Evolutionary conservation across 2,329 filamentous ascomycete genomes (phyloP).

Genomic region (Neurospora sp.): DNA sequence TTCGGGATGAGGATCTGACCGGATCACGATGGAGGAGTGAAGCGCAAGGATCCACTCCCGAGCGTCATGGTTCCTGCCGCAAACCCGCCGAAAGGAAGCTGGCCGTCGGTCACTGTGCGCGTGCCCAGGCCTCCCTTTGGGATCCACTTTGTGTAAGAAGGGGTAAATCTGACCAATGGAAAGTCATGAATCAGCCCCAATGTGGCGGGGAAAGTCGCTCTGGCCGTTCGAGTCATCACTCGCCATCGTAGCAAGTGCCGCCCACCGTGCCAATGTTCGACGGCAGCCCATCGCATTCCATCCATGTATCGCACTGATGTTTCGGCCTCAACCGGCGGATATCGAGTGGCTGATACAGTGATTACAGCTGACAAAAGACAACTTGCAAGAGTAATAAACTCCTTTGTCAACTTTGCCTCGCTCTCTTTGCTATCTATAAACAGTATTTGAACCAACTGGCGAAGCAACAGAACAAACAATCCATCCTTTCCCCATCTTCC

Average conservation of each 20-base stretch:
- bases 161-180: background rate
- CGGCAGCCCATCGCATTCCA: slow-evolving; percentile 24
- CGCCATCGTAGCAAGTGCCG: background rate
- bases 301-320: slow-evolving; percentile 1
- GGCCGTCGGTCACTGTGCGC: background rate
- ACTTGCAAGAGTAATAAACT: background rate
- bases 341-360: background rate
- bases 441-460: background rate
- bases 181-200: slow-evolving; percentile 6
- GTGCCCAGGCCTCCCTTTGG: background rate
- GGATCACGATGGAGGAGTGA: background rate
- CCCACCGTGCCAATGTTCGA: slow-evolving; percentile 17
- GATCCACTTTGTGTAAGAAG: background rate
- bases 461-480: background rate
- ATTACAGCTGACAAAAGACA: background rate
- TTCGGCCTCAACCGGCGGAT: background rate
- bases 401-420: background rate
- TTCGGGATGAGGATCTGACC: background rate
- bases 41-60: background rate
- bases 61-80: background rate
- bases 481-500: background rate
- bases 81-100: background rate
- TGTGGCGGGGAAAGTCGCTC: slow-evolving; percentile 11
- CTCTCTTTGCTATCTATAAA: background rate
- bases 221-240: slow-evolving; percentile 23